These are phyloP conservation scores for Lagerstroemia speciosa DNA, from an alignment of 345 rosid species.

Conservation along the genomic window DNA sequence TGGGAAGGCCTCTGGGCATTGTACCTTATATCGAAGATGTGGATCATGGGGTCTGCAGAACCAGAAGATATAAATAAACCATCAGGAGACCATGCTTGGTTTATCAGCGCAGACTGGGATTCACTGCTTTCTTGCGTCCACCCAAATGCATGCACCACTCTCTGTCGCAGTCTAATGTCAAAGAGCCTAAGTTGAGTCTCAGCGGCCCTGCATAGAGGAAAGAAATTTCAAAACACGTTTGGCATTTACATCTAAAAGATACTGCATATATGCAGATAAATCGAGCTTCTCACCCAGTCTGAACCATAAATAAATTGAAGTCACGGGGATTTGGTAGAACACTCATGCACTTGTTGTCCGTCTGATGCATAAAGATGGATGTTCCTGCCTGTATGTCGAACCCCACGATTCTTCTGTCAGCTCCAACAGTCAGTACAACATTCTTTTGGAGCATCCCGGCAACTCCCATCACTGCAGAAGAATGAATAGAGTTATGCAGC, in stretches of 20 bases:
- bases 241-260: neutral
- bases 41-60: constrained; percentile 86
- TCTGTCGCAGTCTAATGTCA: constrained; percentile 69
- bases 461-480: constrained; percentile 95
- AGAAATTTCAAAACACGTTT: neutral
- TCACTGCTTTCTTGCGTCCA: constrained; percentile 97
- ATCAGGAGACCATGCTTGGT: constrained; percentile 93
- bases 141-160: constrained; percentile 78
- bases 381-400: constrained; percentile 63
- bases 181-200: constrained; percentile 73
- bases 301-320: constrained; percentile 91
- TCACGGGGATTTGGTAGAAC: constrained; percentile 86
- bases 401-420: constrained; percentile 75
- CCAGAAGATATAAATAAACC: constrained; percentile 76
- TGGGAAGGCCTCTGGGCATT: constrained; percentile 69
- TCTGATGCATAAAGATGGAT: constrained; percentile 66
- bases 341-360: constrained; percentile 94
- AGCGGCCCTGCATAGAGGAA: constrained; percentile 43
- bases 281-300: constrained; percentile 63
- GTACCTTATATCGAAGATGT: constrained; percentile 81
- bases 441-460: constrained; percentile 80
- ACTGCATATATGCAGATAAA: neutral
- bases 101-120: constrained; percentile 80
- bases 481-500: constrained; percentile 66
- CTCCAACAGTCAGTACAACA: constrained; percentile 71